These are phyloP conservation scores for Verticillium alfalfae DNA, from an alignment of 2,329 filamentous ascomycete genomes.

Conservation along the genomic window DNA sequence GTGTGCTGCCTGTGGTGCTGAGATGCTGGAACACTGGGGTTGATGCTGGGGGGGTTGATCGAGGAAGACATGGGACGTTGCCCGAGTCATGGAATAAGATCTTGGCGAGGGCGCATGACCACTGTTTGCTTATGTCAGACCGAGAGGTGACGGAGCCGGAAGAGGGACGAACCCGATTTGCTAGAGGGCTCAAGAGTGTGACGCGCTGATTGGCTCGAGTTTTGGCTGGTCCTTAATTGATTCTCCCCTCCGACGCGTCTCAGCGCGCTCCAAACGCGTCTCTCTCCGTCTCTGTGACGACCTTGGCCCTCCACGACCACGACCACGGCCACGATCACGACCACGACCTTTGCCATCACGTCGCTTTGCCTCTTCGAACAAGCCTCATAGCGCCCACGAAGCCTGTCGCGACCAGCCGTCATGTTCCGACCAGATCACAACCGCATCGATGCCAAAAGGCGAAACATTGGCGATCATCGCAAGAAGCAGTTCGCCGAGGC, in stretches of 20 bases:
- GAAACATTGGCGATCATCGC: conserved; percentile 69
- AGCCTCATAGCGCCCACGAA: background rate
- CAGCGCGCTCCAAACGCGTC: background rate
- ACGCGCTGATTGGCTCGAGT: background rate
- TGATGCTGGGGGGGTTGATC: too few relatives aligned
- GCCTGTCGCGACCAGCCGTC: background rate
- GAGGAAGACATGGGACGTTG: too few relatives aligned
- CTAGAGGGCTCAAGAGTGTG: too few relatives aligned
- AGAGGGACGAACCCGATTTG: too few relatives aligned
- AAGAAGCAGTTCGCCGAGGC: conserved; percentile 82
- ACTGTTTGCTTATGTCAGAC: too few relatives aligned
- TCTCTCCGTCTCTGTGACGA: background rate
- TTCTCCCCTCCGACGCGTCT: background rate
- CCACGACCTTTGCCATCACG: too few relatives aligned
- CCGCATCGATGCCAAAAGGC: conserved; percentile 64
- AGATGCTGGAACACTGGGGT: too few relatives aligned
- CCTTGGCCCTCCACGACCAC: background rate
- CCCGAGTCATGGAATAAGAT: too few relatives aligned
- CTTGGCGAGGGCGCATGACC: too few relatives aligned
- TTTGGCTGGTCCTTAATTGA: background rate
- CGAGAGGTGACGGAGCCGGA: too few relatives aligned
- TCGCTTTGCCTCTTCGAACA: background rate
- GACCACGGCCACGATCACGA: too few relatives aligned
- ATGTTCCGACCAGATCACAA: conserved; percentile 49
- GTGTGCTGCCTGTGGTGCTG: too few relatives aligned